A percentile compares a stretch with the other conserved stretches of the same genome.
Evolutionary conservation across 148 eudicot species (phyloP).

Genomic region (Spergularia marina): DNA sequence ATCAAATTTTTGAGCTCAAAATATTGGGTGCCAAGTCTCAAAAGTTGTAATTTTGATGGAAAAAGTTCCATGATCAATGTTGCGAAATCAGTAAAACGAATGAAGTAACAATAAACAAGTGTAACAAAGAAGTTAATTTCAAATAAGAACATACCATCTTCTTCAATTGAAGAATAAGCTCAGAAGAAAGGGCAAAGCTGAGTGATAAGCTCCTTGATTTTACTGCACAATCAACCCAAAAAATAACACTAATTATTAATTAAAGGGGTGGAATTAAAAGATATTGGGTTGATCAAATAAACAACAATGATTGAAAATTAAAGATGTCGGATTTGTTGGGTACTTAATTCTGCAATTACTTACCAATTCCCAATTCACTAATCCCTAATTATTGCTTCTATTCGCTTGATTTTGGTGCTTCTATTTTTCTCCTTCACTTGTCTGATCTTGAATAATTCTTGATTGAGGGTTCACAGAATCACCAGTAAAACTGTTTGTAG

Average conservation of each 20-base stretch:
- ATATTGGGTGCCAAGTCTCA: not conserved
- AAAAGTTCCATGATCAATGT: not conserved
- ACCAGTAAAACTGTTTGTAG: too few relatives aligned
- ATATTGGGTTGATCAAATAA: not conserved
- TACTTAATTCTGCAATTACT: not conserved
- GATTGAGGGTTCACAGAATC: too few relatives aligned
- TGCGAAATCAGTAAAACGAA: not conserved
- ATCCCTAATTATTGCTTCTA: too few relatives aligned
- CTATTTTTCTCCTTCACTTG: too few relatives aligned
- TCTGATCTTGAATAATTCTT: too few relatives aligned
- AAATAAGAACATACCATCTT: not conserved
- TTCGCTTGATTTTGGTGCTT: too few relatives aligned
- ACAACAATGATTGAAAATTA: not conserved
- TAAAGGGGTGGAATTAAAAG: not conserved
- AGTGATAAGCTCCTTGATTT: not conserved
- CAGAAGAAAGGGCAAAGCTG: not conserved
- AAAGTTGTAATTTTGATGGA: not conserved
- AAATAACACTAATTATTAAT: not conserved
- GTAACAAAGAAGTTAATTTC: not conserved
- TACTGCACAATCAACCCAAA: slow-evolving; percentile 1
- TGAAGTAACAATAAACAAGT: not conserved
- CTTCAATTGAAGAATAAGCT: not conserved
- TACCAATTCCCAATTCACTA: not conserved
- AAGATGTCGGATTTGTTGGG: not conserved
- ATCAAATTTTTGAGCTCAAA: not conserved